Conservation (phyloP, 2,329 filamentous ascomycete genomes). For the Cytospora piceicola region DNA sequence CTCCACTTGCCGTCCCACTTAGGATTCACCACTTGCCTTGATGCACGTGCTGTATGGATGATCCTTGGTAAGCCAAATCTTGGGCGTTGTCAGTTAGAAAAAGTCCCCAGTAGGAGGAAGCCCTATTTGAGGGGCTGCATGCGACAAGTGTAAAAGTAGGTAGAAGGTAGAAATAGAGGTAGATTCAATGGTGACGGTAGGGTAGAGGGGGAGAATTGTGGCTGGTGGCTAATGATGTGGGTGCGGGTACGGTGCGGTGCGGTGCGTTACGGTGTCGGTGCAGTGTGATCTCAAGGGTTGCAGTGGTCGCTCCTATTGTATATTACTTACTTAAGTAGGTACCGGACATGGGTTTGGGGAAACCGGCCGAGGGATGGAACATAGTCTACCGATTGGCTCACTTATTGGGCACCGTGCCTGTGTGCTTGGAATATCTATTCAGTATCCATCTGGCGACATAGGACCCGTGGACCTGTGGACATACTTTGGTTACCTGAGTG, state of each 20-base stretch:
- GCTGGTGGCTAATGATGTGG: not conserved
- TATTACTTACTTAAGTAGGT: too few species aligned
- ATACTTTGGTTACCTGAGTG: too few species aligned
- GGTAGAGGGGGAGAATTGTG: not conserved
- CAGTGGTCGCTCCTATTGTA: too few species aligned
- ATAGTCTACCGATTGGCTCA: too few species aligned
- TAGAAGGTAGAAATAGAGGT: not conserved
- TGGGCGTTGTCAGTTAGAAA: slow-evolving; percentile 12
- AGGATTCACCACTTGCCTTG: not conserved
- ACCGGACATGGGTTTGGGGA: not conserved
- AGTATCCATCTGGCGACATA: not conserved
- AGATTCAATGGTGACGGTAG: not conserved
- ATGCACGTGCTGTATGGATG: slow-evolving; percentile 9
- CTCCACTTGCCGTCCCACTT: slow-evolving; percentile 1
- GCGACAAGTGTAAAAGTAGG: slow-evolving; percentile 1
- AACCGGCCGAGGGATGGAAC: not conserved
- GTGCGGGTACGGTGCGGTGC: slow-evolving; percentile 2
- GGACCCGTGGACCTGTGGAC: too few species aligned
- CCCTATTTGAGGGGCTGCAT: slow-evolving; percentile 7
- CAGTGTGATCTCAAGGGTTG: too few species aligned
- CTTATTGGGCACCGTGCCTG: too few species aligned
- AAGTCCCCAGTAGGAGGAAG: slow-evolving; percentile 4
- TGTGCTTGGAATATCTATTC: too few species aligned
- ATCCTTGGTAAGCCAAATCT: slow-evolving; percentile 8
- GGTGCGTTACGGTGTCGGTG: not conserved